phyloP scores from a whole-genome alignment of 805 yeast species.

The Ascoidea tarda region DNA sequence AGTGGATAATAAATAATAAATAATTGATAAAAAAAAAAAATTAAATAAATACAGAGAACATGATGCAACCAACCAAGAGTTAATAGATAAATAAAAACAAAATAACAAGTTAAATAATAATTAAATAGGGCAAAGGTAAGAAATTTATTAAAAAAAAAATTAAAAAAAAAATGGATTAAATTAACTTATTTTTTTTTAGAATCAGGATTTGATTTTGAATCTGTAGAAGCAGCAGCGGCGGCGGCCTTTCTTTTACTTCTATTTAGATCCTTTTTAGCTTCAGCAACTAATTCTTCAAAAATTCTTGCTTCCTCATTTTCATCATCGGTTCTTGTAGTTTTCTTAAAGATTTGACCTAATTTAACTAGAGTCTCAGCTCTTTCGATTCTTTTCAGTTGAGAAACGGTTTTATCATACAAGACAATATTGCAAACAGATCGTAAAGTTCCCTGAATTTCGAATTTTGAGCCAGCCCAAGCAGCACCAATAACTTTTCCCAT shows the following conservation, averaged over 20 bases:
- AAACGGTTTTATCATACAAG: conserved; percentile 40
- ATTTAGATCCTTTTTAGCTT: conserved; percentile 29
- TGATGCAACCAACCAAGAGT: not conserved
- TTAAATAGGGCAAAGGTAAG: not conserved
- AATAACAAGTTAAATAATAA: not conserved
- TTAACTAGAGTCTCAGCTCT: conserved; percentile 51
- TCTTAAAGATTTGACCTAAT: conserved; percentile 49
- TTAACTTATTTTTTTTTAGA: not conserved
- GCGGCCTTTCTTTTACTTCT: conserved; percentile 9
- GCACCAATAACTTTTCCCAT: conserved; percentile 74
- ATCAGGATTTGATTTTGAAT: not conserved
- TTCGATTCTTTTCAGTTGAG: conserved; percentile 30
- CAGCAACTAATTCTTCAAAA: conserved; percentile 57
- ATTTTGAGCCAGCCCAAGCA: conserved; percentile 75
- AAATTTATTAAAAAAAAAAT: too few species aligned
- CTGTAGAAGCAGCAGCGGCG: conserved; percentile 5
- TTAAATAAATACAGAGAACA: too few species aligned
- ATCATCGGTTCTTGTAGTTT: conserved; percentile 44
- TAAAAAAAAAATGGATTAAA: not conserved
- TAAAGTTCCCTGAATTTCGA: conserved; percentile 61
- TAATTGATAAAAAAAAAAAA: too few species aligned
- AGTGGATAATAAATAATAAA: too few species aligned
- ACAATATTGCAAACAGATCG: conserved; percentile 58
- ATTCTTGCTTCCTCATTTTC: conserved; percentile 69
- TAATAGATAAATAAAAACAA: not conserved